Percentiles rank a stretch among this genome's conserved stretches.
phyloP scores from a whole-genome alignment of 352 stramenopile genomes.

The Pythium sukuiense region DNA sequence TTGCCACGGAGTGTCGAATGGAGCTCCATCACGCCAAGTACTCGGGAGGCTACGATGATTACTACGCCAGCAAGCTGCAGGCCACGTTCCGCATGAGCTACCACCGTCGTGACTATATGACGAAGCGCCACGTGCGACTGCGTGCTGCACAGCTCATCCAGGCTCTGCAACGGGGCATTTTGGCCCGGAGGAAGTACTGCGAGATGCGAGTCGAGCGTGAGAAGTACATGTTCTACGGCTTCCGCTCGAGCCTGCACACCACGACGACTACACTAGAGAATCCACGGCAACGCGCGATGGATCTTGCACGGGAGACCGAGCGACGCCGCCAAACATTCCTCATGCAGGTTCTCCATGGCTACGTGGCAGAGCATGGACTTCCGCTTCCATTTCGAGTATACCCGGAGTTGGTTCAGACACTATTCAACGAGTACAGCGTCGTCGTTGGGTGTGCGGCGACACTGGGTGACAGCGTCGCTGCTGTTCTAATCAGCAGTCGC shows the following conservation, averaged over 20 bases:
- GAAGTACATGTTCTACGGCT: conserved; percentile 64
- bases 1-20: conserved; percentile 54
- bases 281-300: conserved; percentile 35
- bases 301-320: conserved; percentile 43
- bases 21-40: conserved; percentile 55
- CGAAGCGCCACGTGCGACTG: conserved; percentile 43
- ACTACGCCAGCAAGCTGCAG: conserved; percentile 74
- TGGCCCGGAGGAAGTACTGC: conserved; percentile 46
- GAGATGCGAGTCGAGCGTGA: conserved; percentile 63
- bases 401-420: conserved; percentile 30
- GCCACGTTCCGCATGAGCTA: conserved; percentile 69
- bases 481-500: conserved; percentile 25
- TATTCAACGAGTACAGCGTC: conserved; percentile 63
- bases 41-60: conserved; percentile 59
- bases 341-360: conserved; percentile 67
- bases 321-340: conserved; percentile 54
- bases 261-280: conserved; percentile 41
- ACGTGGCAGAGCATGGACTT: conserved; percentile 41
- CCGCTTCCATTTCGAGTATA: conserved; percentile 40
- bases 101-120: conserved; percentile 52
- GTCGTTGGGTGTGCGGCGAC: conserved; percentile 57
- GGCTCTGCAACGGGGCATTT: conserved; percentile 65
- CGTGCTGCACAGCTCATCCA: conserved; percentile 64
- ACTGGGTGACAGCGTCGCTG: conserved; percentile 45
- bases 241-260: conserved; percentile 60